These are phyloP conservation scores for Magnusiomyces fungicola DNA, from an alignment of 1,139 yeast genomes.

Conservation along the genomic window DNA sequence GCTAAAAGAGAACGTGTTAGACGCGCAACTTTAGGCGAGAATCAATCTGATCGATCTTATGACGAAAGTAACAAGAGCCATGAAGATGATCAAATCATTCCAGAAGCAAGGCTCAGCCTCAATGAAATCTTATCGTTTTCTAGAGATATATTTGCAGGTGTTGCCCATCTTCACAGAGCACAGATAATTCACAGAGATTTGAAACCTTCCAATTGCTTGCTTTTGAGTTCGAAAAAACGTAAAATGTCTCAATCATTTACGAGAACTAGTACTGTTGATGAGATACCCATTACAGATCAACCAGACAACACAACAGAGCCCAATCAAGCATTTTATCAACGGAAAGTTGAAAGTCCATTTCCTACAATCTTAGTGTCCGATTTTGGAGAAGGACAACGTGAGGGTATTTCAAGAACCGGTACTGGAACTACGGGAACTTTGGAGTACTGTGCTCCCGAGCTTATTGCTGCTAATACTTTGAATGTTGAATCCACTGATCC, in stretches of 20 bases:
- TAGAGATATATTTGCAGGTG: slow-evolving; percentile 61
- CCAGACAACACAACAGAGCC: neutral
- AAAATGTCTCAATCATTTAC: neutral
- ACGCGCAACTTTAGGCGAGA: neutral
- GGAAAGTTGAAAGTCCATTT: slow-evolving; percentile 26
- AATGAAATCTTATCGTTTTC: slow-evolving; percentile 58
- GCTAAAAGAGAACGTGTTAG: slow-evolving; percentile 1
- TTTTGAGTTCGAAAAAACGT: slow-evolving; percentile 34
- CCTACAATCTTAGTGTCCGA: slow-evolving; percentile 78
- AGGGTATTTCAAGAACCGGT: slow-evolving; percentile 48
- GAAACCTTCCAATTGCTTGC: slow-evolving; percentile 79
- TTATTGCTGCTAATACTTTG: slow-evolving; percentile 36
- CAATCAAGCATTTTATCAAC: neutral
- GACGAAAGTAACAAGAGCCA: neutral
- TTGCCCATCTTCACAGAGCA: slow-evolving; percentile 59
- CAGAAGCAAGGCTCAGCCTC: slow-evolving; percentile 27
- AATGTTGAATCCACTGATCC: neutral
- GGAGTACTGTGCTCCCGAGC: slow-evolving; percentile 82
- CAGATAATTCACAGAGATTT: slow-evolving; percentile 81
- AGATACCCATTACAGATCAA: neutral
- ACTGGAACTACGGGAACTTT: slow-evolving; percentile 82
- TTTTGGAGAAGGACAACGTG: slow-evolving; percentile 81
- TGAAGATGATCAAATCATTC: slow-evolving; percentile 14
- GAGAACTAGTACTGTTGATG: neutral
- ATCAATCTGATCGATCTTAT: slow-evolving; percentile 2